These are phyloP conservation scores for Calycina marina DNA, from an alignment of 2,329 filamentous ascomycete species.

Conservation along the genomic window DNA sequence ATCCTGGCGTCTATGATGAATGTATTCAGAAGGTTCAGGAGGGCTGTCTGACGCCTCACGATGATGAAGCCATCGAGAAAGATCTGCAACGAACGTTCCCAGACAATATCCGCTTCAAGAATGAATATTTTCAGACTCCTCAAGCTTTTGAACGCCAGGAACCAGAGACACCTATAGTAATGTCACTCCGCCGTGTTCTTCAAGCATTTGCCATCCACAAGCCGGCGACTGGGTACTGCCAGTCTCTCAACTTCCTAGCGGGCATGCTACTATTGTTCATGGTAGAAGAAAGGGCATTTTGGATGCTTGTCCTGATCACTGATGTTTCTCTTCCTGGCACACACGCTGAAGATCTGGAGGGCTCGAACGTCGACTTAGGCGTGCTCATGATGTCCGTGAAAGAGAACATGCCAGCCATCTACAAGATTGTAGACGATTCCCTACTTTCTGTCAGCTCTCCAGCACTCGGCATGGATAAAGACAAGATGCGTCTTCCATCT, in stretches of 20 bases:
- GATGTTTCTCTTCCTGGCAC: slow-evolving; percentile 79
- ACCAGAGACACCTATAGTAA: slow-evolving; percentile 61
- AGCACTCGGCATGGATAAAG: too few relatives aligned
- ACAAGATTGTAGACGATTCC: slow-evolving; percentile 76
- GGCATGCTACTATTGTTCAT: slow-evolving; percentile 82
- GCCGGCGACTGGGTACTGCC: slow-evolving; percentile 84
- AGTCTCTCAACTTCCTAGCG: slow-evolving; percentile 88
- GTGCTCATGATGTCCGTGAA: slow-evolving; percentile 81
- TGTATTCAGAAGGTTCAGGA: slow-evolving; percentile 49
- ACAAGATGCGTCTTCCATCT: slow-evolving; percentile 53
- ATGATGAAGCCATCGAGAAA: slow-evolving; percentile 82
- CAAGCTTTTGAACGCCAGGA: slow-evolving; percentile 13
- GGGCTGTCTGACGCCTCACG: slow-evolving; percentile 48
- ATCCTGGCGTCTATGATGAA: slow-evolving; percentile 62
- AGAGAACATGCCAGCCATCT: slow-evolving; percentile 69
- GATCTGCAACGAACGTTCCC: slow-evolving; percentile 90
- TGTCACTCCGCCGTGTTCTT: slow-evolving; percentile 69
- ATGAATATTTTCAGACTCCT: slow-evolving; percentile 23
- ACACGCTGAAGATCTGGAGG: slow-evolving; percentile 79
- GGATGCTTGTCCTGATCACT: slow-evolving; percentile 86
- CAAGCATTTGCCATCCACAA: slow-evolving; percentile 86
- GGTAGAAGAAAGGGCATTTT: slow-evolving; percentile 79
- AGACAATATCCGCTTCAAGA: slow-evolving; percentile 84
- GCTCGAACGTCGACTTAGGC: slow-evolving; percentile 84
- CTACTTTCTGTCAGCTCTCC: slow-evolving; percentile 27